Evolutionary conservation across 163 green algal genomes (phyloP).

Genomic region (Chloromonas sp.): DNA sequence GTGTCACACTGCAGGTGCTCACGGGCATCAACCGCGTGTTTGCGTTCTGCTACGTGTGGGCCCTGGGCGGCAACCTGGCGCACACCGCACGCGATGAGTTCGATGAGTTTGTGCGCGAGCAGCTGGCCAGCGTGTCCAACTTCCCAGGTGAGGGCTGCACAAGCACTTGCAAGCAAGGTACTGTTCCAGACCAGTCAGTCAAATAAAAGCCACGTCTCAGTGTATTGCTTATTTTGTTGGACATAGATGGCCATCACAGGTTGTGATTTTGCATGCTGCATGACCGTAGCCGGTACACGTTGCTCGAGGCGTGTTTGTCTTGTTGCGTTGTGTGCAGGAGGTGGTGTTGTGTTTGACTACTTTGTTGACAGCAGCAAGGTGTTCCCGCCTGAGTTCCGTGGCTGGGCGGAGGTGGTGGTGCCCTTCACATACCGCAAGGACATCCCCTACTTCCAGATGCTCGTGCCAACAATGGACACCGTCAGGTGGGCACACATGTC

Average conservation of each 20-base stretch:
- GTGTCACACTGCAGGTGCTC: neutral
- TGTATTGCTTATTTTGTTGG: too few species aligned
- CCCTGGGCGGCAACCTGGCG: conserved; percentile 66
- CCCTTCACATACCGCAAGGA: conserved; percentile 64
- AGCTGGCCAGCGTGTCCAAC: conserved; percentile 36
- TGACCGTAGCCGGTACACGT: too few species aligned
- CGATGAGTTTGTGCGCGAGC: conserved; percentile 62
- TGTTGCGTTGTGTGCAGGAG: neutral
- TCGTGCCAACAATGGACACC: conserved; percentile 75
- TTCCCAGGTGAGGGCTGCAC: conserved; percentile 39
- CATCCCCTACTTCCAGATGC: conserved; percentile 71
- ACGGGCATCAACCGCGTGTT: conserved; percentile 38
- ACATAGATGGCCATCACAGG: too few species aligned
- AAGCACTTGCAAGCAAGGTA: too few species aligned
- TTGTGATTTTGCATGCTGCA: too few species aligned
- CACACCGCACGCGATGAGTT: conserved; percentile 50
- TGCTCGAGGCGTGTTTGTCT: too few species aligned
- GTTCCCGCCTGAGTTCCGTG: conserved; percentile 44
- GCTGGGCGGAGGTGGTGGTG: conserved; percentile 58
- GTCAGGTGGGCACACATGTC: conserved; percentile 34
- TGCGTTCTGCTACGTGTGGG: conserved; percentile 73
- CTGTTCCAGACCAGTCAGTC: too few species aligned
- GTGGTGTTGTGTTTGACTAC: conserved; percentile 61
- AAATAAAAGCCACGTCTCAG: too few species aligned
- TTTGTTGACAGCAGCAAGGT: conserved; percentile 36